Conservation (phyloP, 495 filamentous ascomycete genomes). For the Hypoxylon trugodes region DNA sequence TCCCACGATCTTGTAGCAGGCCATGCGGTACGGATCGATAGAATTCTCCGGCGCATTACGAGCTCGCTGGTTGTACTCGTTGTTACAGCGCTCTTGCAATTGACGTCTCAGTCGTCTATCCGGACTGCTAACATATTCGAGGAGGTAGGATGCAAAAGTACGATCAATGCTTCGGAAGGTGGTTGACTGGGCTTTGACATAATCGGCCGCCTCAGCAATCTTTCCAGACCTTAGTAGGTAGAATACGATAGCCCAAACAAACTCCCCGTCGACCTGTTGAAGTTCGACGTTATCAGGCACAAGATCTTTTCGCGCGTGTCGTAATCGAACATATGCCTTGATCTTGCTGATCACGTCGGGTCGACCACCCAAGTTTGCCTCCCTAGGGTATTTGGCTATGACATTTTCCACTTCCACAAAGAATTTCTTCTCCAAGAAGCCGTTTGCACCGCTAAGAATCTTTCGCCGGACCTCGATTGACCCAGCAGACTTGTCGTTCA, state of each 20-base stretch:
- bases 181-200: slow-evolving; percentile 76
- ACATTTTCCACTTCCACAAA: slow-evolving; percentile 75
- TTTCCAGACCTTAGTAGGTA: slow-evolving; percentile 90
- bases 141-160: slow-evolving; percentile 88
- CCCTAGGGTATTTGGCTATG: slow-evolving; percentile 81
- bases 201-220: slow-evolving; percentile 82
- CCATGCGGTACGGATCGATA: slow-evolving; percentile 94
- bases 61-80: slow-evolving; percentile 84
- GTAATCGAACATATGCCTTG: slow-evolving; percentile 86
- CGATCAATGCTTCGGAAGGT: slow-evolving; percentile 90
- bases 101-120: slow-evolving; percentile 78
- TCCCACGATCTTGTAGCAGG: slow-evolving; percentile 96
- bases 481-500: slow-evolving; percentile 66
- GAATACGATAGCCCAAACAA: slow-evolving; percentile 93
- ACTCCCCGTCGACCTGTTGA: slow-evolving; percentile 78
- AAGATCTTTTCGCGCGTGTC: slow-evolving; percentile 77
- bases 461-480: slow-evolving; percentile 71
- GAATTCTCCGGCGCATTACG: slow-evolving; percentile 85
- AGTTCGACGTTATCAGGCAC: slow-evolving; percentile 76
- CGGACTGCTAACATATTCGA: slow-evolving; percentile 72
- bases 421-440: slow-evolving; percentile 77
- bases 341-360: slow-evolving; percentile 89
- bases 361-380: slow-evolving; percentile 88
- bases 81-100: slow-evolving; percentile 83
- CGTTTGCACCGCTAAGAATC: slow-evolving; percentile 79